Evolutionary conservation across 1,284 basidiomycete species (phyloP).

Genomic region (Rhodotorula mucilaginosa): DNA sequence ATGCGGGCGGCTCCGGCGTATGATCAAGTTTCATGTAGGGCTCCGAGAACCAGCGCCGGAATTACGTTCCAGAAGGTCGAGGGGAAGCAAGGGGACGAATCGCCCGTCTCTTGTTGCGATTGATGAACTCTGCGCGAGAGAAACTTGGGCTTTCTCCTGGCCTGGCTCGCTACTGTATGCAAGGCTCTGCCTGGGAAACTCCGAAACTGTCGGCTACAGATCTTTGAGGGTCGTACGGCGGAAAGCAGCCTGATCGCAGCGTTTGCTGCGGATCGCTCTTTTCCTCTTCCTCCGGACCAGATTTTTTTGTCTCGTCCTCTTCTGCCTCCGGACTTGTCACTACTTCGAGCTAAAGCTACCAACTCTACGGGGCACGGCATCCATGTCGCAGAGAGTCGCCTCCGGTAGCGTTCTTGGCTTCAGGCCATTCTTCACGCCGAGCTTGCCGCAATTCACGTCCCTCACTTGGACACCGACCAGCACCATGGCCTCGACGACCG

Average conservation of each 20-base stretch:
- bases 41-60: too few relatives aligned
- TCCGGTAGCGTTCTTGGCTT: slow-evolving; percentile 1
- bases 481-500: not conserved
- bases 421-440: not conserved
- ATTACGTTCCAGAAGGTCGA: too few relatives aligned
- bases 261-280: not conserved
- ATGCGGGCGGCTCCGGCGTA: too few relatives aligned
- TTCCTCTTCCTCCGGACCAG: not conserved
- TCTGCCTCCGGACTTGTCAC: not conserved
- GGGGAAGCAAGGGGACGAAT: too few relatives aligned
- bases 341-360: not conserved
- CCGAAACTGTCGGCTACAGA: too few relatives aligned
- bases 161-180: too few relatives aligned
- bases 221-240: not conserved
- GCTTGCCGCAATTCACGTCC: not conserved
- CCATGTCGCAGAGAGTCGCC: too few relatives aligned
- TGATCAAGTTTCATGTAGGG: too few relatives aligned
- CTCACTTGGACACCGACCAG: not conserved
- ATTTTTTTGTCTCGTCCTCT: not conserved
- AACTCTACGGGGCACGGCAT: not conserved
- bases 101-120: too few relatives aligned
- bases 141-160: too few relatives aligned
- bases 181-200: too few relatives aligned
- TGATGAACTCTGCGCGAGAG: too few relatives aligned
- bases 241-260: not conserved